Conservation (phyloP, 306 rosid genomes). For the Gleditsia sinensis region DNA sequence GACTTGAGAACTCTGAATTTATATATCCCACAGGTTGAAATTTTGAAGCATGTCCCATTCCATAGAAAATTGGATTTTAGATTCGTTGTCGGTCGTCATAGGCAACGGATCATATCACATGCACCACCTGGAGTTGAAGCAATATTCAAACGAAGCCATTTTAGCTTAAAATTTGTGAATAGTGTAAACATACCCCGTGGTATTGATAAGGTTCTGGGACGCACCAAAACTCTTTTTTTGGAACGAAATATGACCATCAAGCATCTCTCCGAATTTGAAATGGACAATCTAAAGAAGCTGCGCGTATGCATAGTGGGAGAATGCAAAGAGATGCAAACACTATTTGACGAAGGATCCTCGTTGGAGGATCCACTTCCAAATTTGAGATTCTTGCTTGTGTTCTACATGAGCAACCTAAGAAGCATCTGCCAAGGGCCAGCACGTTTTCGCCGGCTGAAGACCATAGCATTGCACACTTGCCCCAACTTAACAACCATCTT, state of each 20-base stretch:
- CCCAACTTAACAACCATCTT: not conserved
- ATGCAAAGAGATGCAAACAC: not conserved
- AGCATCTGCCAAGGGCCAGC: not conserved
- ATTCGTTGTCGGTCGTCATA: not conserved
- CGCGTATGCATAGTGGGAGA: not conserved
- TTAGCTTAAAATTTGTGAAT: not conserved
- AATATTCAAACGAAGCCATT: not conserved
- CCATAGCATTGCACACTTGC: not conserved
- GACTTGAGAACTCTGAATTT: not conserved
- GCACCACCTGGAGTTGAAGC: not conserved
- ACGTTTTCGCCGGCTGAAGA: not conserved
- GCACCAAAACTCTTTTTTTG: not conserved
- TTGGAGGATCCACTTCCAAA: not conserved
- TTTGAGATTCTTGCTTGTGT: not conserved
- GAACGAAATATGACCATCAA: not conserved
- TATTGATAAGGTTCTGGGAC: not conserved
- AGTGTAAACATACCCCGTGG: not conserved
- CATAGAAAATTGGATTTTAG: not conserved
- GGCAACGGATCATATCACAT: not conserved
- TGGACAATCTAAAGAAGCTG: not conserved
- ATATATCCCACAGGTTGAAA: slow-evolving; percentile 2
- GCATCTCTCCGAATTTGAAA: not conserved
- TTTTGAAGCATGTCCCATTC: not conserved
- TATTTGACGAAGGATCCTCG: not conserved
- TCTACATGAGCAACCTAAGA: not conserved